Evolutionary conservation across 192 early-diverging fungal genomes (phyloP).

Genomic region (Entomortierella chlamydospora): DNA sequence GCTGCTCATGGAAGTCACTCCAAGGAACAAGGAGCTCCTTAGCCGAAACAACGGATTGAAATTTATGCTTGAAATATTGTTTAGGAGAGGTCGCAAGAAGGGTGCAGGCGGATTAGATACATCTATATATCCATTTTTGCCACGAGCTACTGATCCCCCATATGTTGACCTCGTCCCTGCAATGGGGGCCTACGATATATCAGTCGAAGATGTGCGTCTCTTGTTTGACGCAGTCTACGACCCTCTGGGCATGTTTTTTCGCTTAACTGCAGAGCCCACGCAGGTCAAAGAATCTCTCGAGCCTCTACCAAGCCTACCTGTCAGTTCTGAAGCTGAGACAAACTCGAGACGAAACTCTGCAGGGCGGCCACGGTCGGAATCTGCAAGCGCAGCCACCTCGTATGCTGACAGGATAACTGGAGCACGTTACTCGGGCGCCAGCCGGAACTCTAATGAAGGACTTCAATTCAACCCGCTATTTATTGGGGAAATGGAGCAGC

Average conservation of each 20-base stretch:
- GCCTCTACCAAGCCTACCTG: conserved; percentile 30
- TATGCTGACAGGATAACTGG: conserved; percentile 15
- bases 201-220: conserved; percentile 46
- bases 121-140: conserved; percentile 30
- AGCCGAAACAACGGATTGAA: conserved; percentile 46
- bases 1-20: conserved; percentile 59
- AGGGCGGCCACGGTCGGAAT: conserved; percentile 35
- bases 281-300: conserved; percentile 5
- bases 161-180: conserved; percentile 58
- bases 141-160: conserved; percentile 32
- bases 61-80: conserved; percentile 55
- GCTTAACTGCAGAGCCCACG: conserved; percentile 15
- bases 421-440: background rate
- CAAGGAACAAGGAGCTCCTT: conserved; percentile 56
- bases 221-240: conserved; percentile 58
- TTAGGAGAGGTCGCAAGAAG: conserved; percentile 41
- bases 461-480: conserved; percentile 52
- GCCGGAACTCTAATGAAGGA: background rate
- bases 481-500: conserved; percentile 56
- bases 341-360: conserved; percentile 15
- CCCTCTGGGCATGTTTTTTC: conserved; percentile 54
- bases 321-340: conserved; percentile 15
- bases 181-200: conserved; percentile 56
- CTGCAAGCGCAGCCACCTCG: conserved; percentile 25
- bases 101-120: conserved; percentile 17